Evolutionary conservation across 257 asterid genomes (phyloP).

Genomic region (Solanum clarkiae): DNA sequence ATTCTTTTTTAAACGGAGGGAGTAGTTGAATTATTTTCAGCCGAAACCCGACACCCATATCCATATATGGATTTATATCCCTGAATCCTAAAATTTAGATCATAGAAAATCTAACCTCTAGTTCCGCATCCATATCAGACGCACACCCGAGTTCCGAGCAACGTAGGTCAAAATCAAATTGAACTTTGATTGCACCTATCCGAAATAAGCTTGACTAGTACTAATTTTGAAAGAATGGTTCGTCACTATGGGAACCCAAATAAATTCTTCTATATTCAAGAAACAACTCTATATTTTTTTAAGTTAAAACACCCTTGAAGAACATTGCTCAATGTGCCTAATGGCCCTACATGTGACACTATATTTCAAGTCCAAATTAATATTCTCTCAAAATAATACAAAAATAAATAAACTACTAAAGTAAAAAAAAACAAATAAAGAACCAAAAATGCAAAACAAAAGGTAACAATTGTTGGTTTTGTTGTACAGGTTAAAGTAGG

Average conservation of each 20-base stretch:
- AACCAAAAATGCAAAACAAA: neutral
- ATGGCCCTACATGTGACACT: neutral
- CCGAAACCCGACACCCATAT: too few species aligned
- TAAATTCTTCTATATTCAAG: neutral
- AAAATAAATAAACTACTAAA: neutral
- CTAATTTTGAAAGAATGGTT: neutral
- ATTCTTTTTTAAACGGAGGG: too few species aligned
- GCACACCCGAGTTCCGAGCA: too few species aligned
- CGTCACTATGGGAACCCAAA: neutral
- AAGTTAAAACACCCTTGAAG: neutral
- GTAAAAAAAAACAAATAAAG: neutral
- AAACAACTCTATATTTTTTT: neutral
- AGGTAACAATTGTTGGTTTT: neutral
- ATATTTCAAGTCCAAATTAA: neutral
- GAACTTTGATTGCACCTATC: neutral
- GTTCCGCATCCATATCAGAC: too few species aligned
- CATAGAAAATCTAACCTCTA: too few species aligned
- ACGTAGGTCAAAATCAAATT: neutral
- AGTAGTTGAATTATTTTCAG: too few species aligned
- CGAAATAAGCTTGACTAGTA: neutral
- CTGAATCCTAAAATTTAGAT: too few species aligned
- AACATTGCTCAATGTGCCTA: neutral
- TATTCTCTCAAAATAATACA: neutral
- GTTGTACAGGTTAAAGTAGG: neutral
- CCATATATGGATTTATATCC: too few species aligned